A percentile compares a stretch with the other conserved stretches of the same genome.
These are phyloP conservation scores for Leptographium radiaticola DNA, from an alignment of 2,329 filamentous ascomycete genomes.

Conservation along the genomic window DNA sequence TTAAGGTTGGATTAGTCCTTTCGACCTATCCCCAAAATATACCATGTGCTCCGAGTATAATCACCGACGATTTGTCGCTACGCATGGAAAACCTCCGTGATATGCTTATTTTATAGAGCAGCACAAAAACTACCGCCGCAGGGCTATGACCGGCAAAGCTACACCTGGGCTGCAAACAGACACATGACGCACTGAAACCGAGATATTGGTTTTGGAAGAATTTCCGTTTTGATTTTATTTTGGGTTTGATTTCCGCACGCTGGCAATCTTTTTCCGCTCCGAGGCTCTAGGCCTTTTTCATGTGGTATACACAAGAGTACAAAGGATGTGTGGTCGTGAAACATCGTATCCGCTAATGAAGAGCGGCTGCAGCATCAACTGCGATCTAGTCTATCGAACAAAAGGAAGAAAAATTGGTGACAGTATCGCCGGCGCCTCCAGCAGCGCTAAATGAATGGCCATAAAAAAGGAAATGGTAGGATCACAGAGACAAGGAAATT, in stretches of 20 bases:
- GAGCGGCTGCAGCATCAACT: constrained; percentile 1
- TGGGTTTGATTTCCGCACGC: neutral
- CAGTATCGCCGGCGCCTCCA: neutral
- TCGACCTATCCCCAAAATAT: too few species aligned
- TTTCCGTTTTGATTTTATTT: neutral
- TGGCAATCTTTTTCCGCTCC: neutral
- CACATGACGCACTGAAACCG: neutral
- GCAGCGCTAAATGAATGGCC: neutral
- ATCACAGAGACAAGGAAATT: neutral
- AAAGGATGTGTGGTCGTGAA: constrained; percentile 6
- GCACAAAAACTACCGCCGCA: too few species aligned
- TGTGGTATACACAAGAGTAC: constrained; percentile 2
- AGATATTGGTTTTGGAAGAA: neutral
- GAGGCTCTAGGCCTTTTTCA: neutral
- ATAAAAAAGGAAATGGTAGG: neutral
- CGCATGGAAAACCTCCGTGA: too few species aligned
- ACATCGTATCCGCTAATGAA: constrained; percentile 2
- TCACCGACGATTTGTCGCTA: too few species aligned
- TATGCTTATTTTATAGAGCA: too few species aligned
- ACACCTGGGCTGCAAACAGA: neutral
- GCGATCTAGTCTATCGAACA: constrained; percentile 3
- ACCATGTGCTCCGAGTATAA: too few species aligned
- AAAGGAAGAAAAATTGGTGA: neutral
- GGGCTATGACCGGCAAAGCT: too few species aligned
- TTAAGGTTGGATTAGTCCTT: too few species aligned